Evolutionary conservation across 495 filamentous ascomycete genomes (phyloP), one percentile per base, ranked within the genome.

Genomic region (Paragyromitra xinjiangensis): DNA sequence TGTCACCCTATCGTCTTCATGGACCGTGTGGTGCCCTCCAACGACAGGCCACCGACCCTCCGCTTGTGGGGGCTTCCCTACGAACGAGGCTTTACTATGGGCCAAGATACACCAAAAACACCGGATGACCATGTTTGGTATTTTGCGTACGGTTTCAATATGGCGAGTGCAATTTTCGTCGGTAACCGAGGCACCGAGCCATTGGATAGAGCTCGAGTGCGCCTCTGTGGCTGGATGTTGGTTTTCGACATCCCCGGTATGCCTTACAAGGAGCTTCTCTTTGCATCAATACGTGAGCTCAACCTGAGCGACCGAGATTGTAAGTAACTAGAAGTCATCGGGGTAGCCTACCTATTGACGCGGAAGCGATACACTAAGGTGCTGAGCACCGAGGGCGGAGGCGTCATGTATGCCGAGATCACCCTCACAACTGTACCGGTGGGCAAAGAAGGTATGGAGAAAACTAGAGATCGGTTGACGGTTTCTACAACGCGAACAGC

Each of bases 271-370:
- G 58, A 40, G 6, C 58, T 34, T 12, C 29, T 61, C 58, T 61
- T 61, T 39, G 58, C 58, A 61, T 61, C 58, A 39, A 61, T 61
- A 7, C 58, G 58, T 39, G 29, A 37, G 58, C 58, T 61, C 58
- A 61, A n/a, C 58, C 58, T 14, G 2, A 39, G 7, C 58, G 58
- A 39, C 12, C 29, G 7, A 39, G 58, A 61, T 14, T 7, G 29
- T 29, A 61, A 61, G 58, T 40, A 40, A 26, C 58, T 29, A n/a
- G 11, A 61, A 7, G 58, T 61, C 3, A 12, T 61, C 58, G 58
- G 58, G 29, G 58, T 61, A 14, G 58, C 58, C 7, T 40, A 61
- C 29, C 39, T 61, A 26, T 39, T 40, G 58, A 61, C 58, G 58
- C 14, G 29, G 58, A 61, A 61, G 34, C 58, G 39, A 39, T 61